Evolutionary conservation across 225 moss, liverwort and hornwort genomes (phyloP).

Genomic region (Takakia lepidozioides): DNA sequence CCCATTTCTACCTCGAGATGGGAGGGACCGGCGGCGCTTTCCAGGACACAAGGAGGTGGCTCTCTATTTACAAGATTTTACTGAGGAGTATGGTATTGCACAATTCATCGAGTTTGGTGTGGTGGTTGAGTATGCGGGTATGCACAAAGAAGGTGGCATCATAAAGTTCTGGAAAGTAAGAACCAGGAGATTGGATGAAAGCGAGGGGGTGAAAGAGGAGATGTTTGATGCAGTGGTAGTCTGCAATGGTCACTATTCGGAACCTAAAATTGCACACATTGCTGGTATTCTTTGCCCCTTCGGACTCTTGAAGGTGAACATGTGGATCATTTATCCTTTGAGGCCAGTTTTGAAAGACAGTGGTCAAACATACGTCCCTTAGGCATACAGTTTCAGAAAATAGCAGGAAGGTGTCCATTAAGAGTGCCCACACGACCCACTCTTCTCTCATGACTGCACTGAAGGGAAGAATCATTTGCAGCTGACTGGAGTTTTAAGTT

Average conservation of each 20-base stretch:
- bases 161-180: constrained; percentile 26
- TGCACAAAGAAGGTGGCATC: constrained; percentile 2
- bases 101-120: constrained; percentile 35
- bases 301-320: no score
- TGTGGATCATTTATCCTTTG: no score
- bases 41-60: constrained; percentile 66
- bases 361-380: no score
- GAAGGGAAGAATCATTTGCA: no score
- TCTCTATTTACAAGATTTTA: constrained; percentile 53
- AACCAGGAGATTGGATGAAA: constrained; percentile 18
- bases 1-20: constrained; percentile 48
- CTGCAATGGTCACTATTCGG: constrained; percentile 76
- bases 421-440: no score
- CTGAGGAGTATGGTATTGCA: constrained; percentile 31
- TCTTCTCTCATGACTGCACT: no score
- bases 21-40: constrained; percentile 56
- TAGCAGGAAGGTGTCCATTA: no score
- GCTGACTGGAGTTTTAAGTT: not conserved
- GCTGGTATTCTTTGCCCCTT: constrained; percentile 40
- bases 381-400: no score
- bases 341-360: no score
- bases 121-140: constrained; percentile 49
- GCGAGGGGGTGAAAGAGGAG: constrained; percentile 16
- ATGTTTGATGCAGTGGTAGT: constrained; percentile 80
- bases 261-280: constrained; percentile 56